Percentiles rank a stretch among this genome's conserved stretches.
phyloP scores from a whole-genome alignment of 2,329 filamentous ascomycete species.

The Xylogone sp. region DNA sequence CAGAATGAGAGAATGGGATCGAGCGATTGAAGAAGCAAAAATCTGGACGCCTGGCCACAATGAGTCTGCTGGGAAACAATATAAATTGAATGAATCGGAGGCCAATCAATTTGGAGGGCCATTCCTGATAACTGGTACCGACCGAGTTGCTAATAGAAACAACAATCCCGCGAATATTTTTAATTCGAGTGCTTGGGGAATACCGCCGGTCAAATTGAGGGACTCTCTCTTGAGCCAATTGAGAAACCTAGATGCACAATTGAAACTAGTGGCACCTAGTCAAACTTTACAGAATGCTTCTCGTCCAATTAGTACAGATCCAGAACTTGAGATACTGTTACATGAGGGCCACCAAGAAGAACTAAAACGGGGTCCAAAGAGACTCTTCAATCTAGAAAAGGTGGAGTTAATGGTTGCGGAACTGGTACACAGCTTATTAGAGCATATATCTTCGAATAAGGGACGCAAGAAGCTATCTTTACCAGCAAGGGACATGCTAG shows the following conservation, averaged over 20 bases:
- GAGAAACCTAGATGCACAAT: conserved; percentile 1
- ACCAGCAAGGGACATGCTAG: background rate
- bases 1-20: conserved; percentile 57
- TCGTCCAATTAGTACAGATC: background rate
- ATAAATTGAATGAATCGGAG: background rate
- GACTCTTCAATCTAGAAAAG: conserved; percentile 15
- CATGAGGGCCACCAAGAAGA: background rate
- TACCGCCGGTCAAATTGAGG: background rate
- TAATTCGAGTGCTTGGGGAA: background rate
- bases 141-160: background rate
- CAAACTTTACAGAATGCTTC: background rate
- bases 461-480: background rate
- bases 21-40: conserved; percentile 51
- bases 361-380: conserved; percentile 16
- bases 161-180: background rate
- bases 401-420: conserved; percentile 16
- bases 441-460: background rate
- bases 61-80: conserved; percentile 5
- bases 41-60: conserved; percentile 11
- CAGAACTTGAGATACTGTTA: background rate
- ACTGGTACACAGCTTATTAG: conserved; percentile 19
- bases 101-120: background rate
- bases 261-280: conserved; percentile 1
- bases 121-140: background rate
- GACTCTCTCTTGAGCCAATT: background rate